Conservation (phyloP, 495 filamentous ascomycete genomes). For the Evernia prunastri region DNA sequence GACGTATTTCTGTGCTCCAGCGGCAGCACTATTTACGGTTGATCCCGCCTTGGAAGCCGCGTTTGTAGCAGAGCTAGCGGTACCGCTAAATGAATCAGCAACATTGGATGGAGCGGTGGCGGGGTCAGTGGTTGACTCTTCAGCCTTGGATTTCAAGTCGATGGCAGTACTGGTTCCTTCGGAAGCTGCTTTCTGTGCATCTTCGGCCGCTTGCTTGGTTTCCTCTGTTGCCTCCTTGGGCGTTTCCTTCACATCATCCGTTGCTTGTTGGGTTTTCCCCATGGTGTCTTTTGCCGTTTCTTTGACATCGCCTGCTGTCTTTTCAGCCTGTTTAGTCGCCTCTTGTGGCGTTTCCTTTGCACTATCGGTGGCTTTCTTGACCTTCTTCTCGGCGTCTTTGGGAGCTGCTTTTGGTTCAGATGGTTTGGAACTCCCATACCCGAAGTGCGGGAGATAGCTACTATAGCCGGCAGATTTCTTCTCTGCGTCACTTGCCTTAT, state of each 20-base stretch:
- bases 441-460: not conserved
- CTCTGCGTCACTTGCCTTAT: not conserved
- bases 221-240: slow-evolving; percentile 11
- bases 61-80: not conserved
- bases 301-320: not conserved
- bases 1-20: slow-evolving; percentile 1
- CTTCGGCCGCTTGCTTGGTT: slow-evolving; percentile 8
- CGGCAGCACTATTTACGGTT: not conserved
- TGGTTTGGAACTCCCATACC: not conserved
- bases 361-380: not conserved
- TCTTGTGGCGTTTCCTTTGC: not conserved
- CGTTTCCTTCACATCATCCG: not conserved
- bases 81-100: not conserved
- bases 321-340: not conserved
- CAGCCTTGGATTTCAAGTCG: slow-evolving; percentile 8
- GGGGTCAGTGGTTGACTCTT: slow-evolving; percentile 6
- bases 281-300: not conserved
- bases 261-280: not conserved
- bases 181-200: slow-evolving; percentile 8
- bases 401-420: not conserved
- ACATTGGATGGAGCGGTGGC: not conserved
- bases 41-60: not conserved
- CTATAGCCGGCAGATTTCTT: not conserved
- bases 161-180: slow-evolving; percentile 3
- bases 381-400: not conserved